Base-by-base conservation (phyloP, 257 asterid genomes). In the Schizonepeta tenuifolia region DNA sequence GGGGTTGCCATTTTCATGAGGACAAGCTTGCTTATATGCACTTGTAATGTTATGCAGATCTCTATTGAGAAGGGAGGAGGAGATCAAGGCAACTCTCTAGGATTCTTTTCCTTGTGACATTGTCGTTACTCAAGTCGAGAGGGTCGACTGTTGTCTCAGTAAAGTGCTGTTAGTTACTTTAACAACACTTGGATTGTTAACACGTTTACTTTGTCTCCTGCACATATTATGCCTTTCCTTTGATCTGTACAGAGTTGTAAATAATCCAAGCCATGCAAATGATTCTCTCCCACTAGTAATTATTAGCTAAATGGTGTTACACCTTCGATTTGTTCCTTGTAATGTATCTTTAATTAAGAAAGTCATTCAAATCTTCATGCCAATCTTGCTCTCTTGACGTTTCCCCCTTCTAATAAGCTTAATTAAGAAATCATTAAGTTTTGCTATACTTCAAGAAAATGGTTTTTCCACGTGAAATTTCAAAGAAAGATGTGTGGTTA, bases 1-100 rank as follows among this genome's bases (percentile, higher is more conserved):
- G 22, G 11, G 11, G 22, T 20, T 50, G 21, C 11, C 57, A 7
- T 8, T 18, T 50, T 50, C 22, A 55, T 21, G 60, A 54, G 9
- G 9, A 28, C 41, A 26, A 22, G 18, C 65, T 58, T 58, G 65
- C 1, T 57, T 57, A 12, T 15, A 4, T 14, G 22, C 13, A 15
- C 55, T 22, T 36, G 11, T 22, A 12, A 36, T 60, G 62, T 8
- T 8, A 5, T 72, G 83, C 86, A 88, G 94, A 82, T 88, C 47
- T 78, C 88, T 61, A 78, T 85, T 61, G 86, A 77, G 75, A 78
- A 78, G 62, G 80, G 73, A 44, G 80, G 78, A 50, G 81, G 78
- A 60, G 72, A 58, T 50, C 17, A 63, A 70, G 49, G 33, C 71
- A 71, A 54, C 63, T 77, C 63, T 28, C 40, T 61, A 28, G 67